Percentiles rank a stretch among this genome's conserved stretches.
Evolutionary conservation across 164 flowering plant species (phyloP).

Genomic region (Kalanchoe fedtschenkoi): DNA sequence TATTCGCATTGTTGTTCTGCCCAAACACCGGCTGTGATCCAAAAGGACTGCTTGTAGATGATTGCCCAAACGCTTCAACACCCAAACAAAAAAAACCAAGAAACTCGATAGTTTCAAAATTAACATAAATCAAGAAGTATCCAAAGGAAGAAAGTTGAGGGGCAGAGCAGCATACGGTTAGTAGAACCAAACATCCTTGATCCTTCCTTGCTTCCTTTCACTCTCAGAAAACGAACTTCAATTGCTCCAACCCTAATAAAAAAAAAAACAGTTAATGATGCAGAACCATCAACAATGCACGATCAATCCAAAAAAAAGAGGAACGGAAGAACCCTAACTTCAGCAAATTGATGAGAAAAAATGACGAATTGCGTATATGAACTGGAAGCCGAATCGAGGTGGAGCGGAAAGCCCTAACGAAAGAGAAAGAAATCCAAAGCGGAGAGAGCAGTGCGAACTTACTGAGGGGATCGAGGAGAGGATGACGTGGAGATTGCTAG

Average conservation of each 20-base stretch:
- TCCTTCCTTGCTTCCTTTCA: too few relatives aligned
- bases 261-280: too few relatives aligned
- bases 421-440: too few relatives aligned
- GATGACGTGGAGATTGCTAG: too few relatives aligned
- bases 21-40: conserved; percentile 79
- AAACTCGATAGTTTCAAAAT: background rate
- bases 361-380: too few relatives aligned
- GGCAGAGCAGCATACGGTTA: background rate
- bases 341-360: too few relatives aligned
- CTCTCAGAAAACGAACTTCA: background rate
- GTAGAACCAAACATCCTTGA: conserved; percentile 1
- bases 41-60: conserved; percentile 63
- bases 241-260: background rate
- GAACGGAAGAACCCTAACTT: too few relatives aligned
- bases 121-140: background rate
- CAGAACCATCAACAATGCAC: background rate
- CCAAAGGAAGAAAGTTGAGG: background rate
- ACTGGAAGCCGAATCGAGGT: too few relatives aligned
- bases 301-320: too few relatives aligned
- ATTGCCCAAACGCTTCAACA: conserved; percentile 89
- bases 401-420: too few relatives aligned
- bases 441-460: too few relatives aligned
- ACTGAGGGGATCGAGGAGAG: too few relatives aligned
- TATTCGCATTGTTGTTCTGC: conserved; percentile 54
- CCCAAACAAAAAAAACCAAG: background rate